Conservation (phyloP, 2,329 filamentous ascomycete species). For the Dryadomyces quercus-mongolicae region DNA sequence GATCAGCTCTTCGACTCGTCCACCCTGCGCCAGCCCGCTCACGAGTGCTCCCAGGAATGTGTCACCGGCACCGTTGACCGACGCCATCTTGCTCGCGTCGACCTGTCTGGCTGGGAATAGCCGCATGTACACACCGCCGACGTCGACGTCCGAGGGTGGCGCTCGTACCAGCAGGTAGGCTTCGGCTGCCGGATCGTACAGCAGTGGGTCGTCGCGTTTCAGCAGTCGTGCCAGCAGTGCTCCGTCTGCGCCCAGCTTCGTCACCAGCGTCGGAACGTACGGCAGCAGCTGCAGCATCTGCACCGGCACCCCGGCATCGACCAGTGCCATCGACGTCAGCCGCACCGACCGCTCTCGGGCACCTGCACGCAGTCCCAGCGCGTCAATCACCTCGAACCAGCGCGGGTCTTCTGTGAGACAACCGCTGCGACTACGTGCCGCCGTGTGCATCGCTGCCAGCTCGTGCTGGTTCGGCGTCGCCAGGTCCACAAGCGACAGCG, state of each 20-base stretch:
- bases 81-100: slow-evolving; percentile 53
- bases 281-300: slow-evolving; percentile 77
- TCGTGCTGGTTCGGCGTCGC: slow-evolving; percentile 77
- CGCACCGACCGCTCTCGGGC: slow-evolving; percentile 60
- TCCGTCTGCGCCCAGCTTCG: slow-evolving; percentile 67
- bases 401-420: slow-evolving; percentile 42
- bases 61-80: slow-evolving; percentile 90
- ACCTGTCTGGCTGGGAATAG: slow-evolving; percentile 50
- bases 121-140: slow-evolving; percentile 75
- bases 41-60: slow-evolving; percentile 80
- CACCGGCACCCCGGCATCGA: slow-evolving; percentile 72
- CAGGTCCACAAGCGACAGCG: slow-evolving; percentile 45
- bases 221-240: slow-evolving; percentile 67
- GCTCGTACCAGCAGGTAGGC: slow-evolving; percentile 61
- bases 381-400: slow-evolving; percentile 75
- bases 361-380: slow-evolving; percentile 49
- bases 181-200: slow-evolving; percentile 49
- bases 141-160: slow-evolving; percentile 16
- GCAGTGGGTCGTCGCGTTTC: slow-evolving; percentile 49
- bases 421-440: slow-evolving; percentile 53
- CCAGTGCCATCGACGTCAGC: slow-evolving; percentile 54
- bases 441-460: slow-evolving; percentile 63
- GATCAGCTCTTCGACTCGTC: slow-evolving; percentile 50
- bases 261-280: slow-evolving; percentile 73
- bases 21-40: slow-evolving; percentile 58